Base-by-base conservation (phyloP, 805 yeast genomes). In the Candida alai region DNA sequence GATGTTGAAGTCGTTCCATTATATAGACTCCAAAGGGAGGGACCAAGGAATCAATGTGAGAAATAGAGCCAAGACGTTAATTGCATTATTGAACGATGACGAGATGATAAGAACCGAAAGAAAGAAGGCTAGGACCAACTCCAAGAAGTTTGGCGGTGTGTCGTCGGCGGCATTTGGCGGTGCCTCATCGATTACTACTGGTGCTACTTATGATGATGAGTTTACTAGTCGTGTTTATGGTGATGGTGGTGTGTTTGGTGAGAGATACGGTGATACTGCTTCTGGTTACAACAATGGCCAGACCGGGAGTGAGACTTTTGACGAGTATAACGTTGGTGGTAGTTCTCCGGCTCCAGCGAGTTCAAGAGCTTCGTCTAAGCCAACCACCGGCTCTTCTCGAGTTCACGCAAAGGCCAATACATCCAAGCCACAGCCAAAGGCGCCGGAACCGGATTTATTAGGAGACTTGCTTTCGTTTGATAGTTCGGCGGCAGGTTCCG, bases 31-130 rank as follows among this genome's bases (percentile, higher is more conserved):
- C 13, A 84, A 86, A 56, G 97, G 97, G 20, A 78, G 88, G 45
- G 98, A 93, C 60, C 97, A 89, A 62, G 98, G 98, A 34, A 78
- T 88, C 46, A 89, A 90, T 54, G 96, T 93, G 37, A 77, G 98
- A 52, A 89, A 86, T 62, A 78, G 96, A 47, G 82, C 96, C 19
- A 84, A 87, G 58, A 80, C 78, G 43, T 68, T 93, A 42, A 66
- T 79, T 17, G 70, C 69, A 11, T 68, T 93, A 45, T 69, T 93
- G 45, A 78, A 78, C 47, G 95, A 86, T 57, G 95, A 87, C 49
- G 69, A 70, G 5, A 64, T 68, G 56, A 79, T 90, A 34, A 76
- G 97, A 43, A 65, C 77, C 24, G 97, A 89, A 58, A 74, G 97
- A 43, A 86, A 84, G 60, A 86, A 84, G 70, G 88, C 96, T n/a